Conservation (phyloP, 2,329 filamentous ascomycete genomes). For the Penicillium sp. region DNA sequence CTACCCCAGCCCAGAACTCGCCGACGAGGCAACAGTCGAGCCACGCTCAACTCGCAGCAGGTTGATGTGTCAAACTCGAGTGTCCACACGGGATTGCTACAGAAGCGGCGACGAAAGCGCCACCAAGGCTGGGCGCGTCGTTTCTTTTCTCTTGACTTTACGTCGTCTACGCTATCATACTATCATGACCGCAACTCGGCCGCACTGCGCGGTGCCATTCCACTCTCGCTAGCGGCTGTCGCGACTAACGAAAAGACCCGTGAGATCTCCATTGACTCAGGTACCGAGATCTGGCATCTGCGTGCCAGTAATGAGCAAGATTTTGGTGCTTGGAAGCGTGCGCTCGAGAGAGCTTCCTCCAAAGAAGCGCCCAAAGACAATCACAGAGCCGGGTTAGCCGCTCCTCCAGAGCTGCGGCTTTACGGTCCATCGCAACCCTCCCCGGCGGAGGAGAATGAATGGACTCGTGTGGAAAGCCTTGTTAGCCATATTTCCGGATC, state of each 20-base stretch:
- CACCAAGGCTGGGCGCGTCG: constrained; percentile 89
- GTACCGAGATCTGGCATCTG: constrained; percentile 95
- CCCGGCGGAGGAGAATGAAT: constrained; percentile 71
- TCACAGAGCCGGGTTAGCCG: constrained; percentile 20
- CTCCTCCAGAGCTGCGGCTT: constrained; percentile 28
- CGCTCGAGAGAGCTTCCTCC: constrained; percentile 80
- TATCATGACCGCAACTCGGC: constrained; percentile 94
- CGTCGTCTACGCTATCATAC: constrained; percentile 90
- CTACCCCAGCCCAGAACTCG: constrained; percentile 42
- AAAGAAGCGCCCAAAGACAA: constrained; percentile 42
- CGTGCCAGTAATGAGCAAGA: constrained; percentile 78
- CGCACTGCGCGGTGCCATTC: constrained; percentile 86
- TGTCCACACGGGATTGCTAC: constrained; percentile 79
- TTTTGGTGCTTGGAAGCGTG: constrained; percentile 82
- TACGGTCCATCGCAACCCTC: constrained; percentile 34
- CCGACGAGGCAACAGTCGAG: constrained; percentile 31
- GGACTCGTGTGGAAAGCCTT: constrained; percentile 80
- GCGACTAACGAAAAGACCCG: constrained; percentile 82
- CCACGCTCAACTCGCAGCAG: constrained; percentile 26
- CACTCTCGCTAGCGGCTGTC: constrained; percentile 84
- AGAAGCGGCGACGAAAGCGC: constrained; percentile 89
- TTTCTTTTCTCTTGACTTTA: constrained; percentile 95
- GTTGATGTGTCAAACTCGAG: constrained; percentile 40
- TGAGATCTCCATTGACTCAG: constrained; percentile 95
- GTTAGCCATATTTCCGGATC: constrained; percentile 85